Base-by-base conservation (phyloP, 306 rosid genomes). In the Pueraria montana region DNA sequence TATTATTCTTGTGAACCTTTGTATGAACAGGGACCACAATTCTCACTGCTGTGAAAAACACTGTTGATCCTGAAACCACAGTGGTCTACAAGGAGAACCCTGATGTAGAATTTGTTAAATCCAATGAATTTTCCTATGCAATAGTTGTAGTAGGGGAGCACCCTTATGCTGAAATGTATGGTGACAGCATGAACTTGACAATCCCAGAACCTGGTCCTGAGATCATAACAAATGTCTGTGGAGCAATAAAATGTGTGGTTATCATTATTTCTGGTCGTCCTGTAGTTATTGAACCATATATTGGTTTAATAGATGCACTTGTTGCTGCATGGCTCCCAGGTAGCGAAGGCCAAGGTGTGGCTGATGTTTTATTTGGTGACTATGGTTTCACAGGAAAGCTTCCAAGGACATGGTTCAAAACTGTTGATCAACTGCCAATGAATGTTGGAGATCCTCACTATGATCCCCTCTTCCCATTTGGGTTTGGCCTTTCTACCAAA, bases 291-390 rank as follows among this genome's bases (percentile, higher is more conserved):
- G 77, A 86, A 69, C 91, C 91, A 13, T 83, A 86, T 45, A 12
- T 88, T 61, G 80, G 18, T 49, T 58, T 11, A 17, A 80, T 88
- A 14, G 87, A 86, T 68, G 86, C 89, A 48, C 78, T 88, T 14
- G 89, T 88, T 32, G 89, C 91, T 65, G 89, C 70, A 38, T 88
- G 89, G 91, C 77, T 88, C 30, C 91, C 91, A 1, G 91, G 91
- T 2, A 83, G 86, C 67, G 91, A 88, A 61, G 91, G 89, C 10
- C 89, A 88, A 26, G 91, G 91, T 43, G 89, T 88, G 16, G 87
- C 86, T 23, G 91, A 88, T 83, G 82, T 86, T 23, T 61, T 88
- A 65, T 86, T 12, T 80, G 91, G 91, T 77, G 89, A 88, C 80
- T 77, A 83, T 50, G 89, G 80, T 76, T 88, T 88, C 84, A 80